Conservation (phyloP, 2,329 filamentous ascomycete species). For the Aschersonia sp. region DNA sequence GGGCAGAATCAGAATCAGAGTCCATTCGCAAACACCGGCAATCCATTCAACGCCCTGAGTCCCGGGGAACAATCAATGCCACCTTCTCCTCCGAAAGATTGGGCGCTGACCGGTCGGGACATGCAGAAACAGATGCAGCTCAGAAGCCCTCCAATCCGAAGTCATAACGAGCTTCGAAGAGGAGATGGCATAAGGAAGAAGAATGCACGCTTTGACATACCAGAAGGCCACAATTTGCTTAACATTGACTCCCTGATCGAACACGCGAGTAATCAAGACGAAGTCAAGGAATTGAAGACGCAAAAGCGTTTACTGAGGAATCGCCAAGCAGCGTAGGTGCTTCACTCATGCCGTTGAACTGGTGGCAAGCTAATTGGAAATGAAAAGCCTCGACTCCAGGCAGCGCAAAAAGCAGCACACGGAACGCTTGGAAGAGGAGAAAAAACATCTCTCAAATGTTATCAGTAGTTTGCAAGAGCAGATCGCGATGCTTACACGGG, state of each 20-base stretch:
- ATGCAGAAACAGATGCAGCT: conserved; percentile 48
- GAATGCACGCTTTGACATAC: conserved; percentile 96
- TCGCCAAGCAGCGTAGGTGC: conserved; percentile 80
- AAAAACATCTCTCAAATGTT: conserved; percentile 72
- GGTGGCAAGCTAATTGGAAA: conserved; percentile 3
- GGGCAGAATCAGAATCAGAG: conserved; percentile 39
- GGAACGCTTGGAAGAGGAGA: conserved; percentile 90
- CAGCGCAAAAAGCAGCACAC: conserved; percentile 98
- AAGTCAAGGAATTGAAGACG: conserved; percentile 96
- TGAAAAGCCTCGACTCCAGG: conserved; percentile 70
- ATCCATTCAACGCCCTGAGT: conserved; percentile 38
- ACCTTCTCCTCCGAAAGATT: conserved; percentile 43
- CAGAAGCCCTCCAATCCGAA: conserved; percentile 55
- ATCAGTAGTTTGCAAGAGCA: conserved; percentile 63
- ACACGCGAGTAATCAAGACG: conserved; percentile 74
- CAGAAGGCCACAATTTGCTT: conserved; percentile 77
- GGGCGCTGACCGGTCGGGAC: conserved; percentile 33
- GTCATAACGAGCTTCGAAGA: conserved; percentile 61
- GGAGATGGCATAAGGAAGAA: conserved; percentile 94
- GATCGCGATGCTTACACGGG: conserved; percentile 48
- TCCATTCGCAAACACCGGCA: conserved; percentile 37
- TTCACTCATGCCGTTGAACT: background rate
- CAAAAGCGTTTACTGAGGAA: conserved; percentile 92
- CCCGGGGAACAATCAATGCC: conserved; percentile 34
- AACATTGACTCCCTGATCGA: conserved; percentile 92